A percentile compares a stretch with the other conserved stretches of the same genome.
Conservation (phyloP, 2,329 filamentous ascomycete genomes). For the Exophiala spinifera region DNA sequence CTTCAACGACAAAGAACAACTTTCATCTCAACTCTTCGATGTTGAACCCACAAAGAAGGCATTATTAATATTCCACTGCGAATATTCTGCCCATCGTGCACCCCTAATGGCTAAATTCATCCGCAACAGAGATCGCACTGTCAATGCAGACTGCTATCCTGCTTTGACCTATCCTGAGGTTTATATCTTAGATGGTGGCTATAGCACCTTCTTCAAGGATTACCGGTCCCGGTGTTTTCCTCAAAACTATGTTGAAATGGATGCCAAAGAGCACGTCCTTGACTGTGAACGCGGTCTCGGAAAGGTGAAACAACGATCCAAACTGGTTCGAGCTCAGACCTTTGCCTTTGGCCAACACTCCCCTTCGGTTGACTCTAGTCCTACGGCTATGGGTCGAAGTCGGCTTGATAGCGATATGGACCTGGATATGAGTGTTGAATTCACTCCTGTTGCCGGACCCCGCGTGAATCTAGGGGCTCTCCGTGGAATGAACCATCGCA, state of each 20-base stretch:
- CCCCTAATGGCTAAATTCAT: constrained; percentile 95
- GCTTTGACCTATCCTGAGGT: constrained; percentile 91
- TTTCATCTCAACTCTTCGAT: constrained; percentile 75
- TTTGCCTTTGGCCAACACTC: constrained; percentile 85
- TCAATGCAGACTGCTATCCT: constrained; percentile 84
- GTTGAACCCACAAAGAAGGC: constrained; percentile 64
- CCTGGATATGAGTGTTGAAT: constrained; percentile 27
- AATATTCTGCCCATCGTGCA: constrained; percentile 94
- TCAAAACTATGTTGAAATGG: constrained; percentile 97
- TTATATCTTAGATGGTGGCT: constrained; percentile 94
- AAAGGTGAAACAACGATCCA: constrained; percentile 83
- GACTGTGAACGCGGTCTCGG: constrained; percentile 95
- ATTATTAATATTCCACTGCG: constrained; percentile 90
- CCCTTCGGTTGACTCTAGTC: constrained; percentile 60
- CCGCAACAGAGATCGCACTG: constrained; percentile 79
- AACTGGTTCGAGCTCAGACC: constrained; percentile 82
- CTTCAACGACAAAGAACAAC: constrained; percentile 91
- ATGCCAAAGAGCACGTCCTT: constrained; percentile 81
- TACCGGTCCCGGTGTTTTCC: constrained; percentile 81
- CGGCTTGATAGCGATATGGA: constrained; percentile 27
- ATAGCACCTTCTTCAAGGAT: constrained; percentile 84
- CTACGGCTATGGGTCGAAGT: constrained; percentile 50
- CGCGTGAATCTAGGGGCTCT: constrained; percentile 20
- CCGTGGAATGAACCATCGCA: constrained; percentile 23
- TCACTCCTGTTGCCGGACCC: constrained; percentile 25